Conservation (phyloP, 108 stramenopile species). For the Discostella pseudostelligera region DNA sequence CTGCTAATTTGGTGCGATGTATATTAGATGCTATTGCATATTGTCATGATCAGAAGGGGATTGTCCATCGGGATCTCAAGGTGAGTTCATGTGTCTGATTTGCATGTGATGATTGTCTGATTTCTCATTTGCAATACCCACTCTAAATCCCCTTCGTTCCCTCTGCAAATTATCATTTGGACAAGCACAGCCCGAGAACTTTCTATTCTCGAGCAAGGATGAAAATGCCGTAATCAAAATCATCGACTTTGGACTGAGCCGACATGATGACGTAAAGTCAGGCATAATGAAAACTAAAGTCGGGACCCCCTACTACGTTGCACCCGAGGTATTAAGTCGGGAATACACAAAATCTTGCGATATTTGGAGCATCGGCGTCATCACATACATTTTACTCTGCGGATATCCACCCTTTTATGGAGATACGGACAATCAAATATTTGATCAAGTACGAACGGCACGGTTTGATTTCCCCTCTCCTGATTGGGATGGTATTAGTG, state of each 20-base stretch:
- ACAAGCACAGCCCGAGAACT: conserved; percentile 62
- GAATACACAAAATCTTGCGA: conserved; percentile 94
- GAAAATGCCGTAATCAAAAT: conserved; percentile 91
- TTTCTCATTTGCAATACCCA: too few species aligned
- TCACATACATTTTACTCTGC: conserved; percentile 89
- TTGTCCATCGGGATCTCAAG: conserved; percentile 98
- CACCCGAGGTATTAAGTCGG: conserved; percentile 89
- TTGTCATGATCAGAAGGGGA: conserved; percentile 90
- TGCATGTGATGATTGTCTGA: too few species aligned
- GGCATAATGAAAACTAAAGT: conserved; percentile 92
- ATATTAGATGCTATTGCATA: conserved; percentile 93
- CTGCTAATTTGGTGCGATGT: conserved; percentile 77
- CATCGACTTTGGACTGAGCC: conserved; percentile 97
- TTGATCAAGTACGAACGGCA: conserved; percentile 68
- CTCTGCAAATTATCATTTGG: too few species aligned
- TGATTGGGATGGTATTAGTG: conserved; percentile 80
- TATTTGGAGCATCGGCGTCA: conserved; percentile 94
- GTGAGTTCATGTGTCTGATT: conserved; percentile 29
- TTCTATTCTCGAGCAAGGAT: conserved; percentile 79
- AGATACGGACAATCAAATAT: conserved; percentile 55
- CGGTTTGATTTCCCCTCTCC: conserved; percentile 82
- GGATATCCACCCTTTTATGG: conserved; percentile 81
- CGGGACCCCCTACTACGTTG: conserved; percentile 92
- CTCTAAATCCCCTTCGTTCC: too few species aligned
- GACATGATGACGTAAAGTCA: conserved; percentile 78